Evolutionary conservation across 2,329 filamentous ascomycete species (phyloP).

Genomic region (Colletotrichum phormii): DNA sequence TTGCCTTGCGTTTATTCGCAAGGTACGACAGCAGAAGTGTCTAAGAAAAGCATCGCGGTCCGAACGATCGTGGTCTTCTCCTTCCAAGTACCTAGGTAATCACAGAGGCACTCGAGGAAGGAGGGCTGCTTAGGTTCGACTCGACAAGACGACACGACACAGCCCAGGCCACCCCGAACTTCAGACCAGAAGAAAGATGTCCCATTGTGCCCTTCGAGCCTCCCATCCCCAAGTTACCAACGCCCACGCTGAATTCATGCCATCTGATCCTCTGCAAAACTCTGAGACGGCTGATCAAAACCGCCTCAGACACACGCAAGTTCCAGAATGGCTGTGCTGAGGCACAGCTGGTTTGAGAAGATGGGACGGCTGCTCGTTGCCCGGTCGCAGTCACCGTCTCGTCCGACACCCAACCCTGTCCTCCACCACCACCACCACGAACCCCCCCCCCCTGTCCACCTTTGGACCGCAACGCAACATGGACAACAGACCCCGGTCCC

Average conservation of each 20-base stretch:
- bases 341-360: constrained; percentile 45
- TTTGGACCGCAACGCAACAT: neutral
- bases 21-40: neutral
- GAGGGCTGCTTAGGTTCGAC: neutral
- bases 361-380: constrained; percentile 29
- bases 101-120: too few relatives aligned
- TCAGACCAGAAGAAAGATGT: constrained; percentile 5
- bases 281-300: constrained; percentile 43
- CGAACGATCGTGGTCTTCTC: neutral
- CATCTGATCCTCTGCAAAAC: constrained; percentile 33
- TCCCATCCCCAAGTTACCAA: neutral
- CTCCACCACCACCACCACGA: too few relatives aligned
- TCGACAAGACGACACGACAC: constrained; percentile 19
- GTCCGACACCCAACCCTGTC: constrained; percentile 18
- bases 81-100: neutral
- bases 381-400: constrained; percentile 31
- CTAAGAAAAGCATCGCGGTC: constrained; percentile 13
- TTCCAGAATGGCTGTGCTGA: constrained; percentile 42
- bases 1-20: neutral
- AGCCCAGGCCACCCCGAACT: constrained; percentile 14
- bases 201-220: neutral
- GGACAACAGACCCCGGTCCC: constrained; percentile 8
- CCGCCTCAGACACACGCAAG: constrained; percentile 33
- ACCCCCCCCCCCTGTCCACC: neutral
- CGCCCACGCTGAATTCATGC: constrained; percentile 25